Conservation (phyloP, 305 asterid genomes). For the Caryopteris hybrid region DNA sequence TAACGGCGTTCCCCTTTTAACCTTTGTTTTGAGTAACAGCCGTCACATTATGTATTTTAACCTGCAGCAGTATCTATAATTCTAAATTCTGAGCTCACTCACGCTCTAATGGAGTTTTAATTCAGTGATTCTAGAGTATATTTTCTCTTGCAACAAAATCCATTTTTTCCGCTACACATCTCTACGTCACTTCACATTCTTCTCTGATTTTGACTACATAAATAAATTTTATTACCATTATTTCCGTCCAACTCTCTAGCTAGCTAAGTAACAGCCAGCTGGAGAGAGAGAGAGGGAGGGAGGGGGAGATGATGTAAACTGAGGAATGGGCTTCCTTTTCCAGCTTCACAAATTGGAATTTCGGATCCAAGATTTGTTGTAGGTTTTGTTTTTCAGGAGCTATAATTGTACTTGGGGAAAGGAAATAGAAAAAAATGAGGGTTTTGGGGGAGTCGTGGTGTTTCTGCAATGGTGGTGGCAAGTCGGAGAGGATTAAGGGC, state of each 20-base stretch:
- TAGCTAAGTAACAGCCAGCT: constrained; percentile 26
- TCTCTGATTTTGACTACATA: not conserved
- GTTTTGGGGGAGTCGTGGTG: constrained; percentile 83
- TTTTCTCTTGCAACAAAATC: not conserved
- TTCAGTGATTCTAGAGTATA: not conserved
- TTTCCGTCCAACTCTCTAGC: constrained; percentile 8
- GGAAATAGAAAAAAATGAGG: constrained; percentile 45
- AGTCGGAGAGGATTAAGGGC: constrained; percentile 84
- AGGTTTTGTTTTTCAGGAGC: not conserved
- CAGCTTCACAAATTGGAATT: constrained; percentile 40
- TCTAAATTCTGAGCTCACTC: constrained; percentile 10
- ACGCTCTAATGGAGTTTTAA: constrained; percentile 20
- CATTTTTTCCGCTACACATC: constrained; percentile 10
- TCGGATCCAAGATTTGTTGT: constrained; percentile 39
- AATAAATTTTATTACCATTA: not conserved
- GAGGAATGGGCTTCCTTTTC: constrained; percentile 22
- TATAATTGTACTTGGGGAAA: not conserved
- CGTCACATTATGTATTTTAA: constrained; percentile 9
- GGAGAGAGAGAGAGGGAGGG: constrained; percentile 18
- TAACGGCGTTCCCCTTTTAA: not conserved
- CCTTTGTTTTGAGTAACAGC: constrained; percentile 9
- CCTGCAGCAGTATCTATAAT: not conserved
- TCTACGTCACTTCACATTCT: not conserved
- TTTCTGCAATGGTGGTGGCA: constrained; percentile 92
- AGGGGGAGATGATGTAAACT: too few species aligned